These are phyloP conservation scores for Tulasnella sp. DNA, from an alignment of 768 basidiomycete genomes.

Conservation along the genomic window DNA sequence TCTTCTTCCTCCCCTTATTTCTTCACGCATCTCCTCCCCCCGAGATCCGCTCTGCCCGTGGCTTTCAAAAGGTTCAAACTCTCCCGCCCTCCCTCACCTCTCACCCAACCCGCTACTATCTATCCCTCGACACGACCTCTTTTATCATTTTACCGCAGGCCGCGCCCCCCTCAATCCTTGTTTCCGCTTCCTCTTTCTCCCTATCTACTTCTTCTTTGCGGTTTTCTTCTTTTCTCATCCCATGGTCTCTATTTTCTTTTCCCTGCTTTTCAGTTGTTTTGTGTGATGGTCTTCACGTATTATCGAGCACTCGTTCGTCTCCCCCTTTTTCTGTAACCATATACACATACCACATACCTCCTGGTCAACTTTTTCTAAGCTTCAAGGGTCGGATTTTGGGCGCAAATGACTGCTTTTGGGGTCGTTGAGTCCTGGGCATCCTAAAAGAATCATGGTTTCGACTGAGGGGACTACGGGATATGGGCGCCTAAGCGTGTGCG, in stretches of 20 bases:
- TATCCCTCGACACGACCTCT: not conserved
- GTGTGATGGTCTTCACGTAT: not conserved
- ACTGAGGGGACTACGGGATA: too few relatives aligned
- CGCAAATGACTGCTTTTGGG: too few relatives aligned
- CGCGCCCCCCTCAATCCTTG: not conserved
- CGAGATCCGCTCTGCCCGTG: not conserved
- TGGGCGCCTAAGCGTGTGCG: too few relatives aligned
- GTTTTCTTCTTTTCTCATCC: not conserved
- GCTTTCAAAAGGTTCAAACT: too few relatives aligned
- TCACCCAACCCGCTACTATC: too few relatives aligned
- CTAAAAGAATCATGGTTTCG: too few relatives aligned
- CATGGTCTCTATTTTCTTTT: not conserved
- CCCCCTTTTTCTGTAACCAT: slow-evolving; percentile 7
- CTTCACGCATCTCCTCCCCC: not conserved
- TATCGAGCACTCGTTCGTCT: not conserved
- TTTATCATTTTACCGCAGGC: not conserved
- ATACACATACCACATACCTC: not conserved
- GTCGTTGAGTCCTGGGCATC: too few relatives aligned
- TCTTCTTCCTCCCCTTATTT: not conserved
- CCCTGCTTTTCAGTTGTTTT: not conserved
- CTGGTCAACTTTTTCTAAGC: not conserved
- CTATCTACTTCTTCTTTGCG: not conserved
- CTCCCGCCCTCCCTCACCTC: too few relatives aligned
- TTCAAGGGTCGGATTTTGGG: too few relatives aligned
- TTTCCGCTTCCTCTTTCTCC: not conserved